Base-by-base conservation (phyloP, 352 stramenopile genomes). In the Phytophthora hibernalis region DNA sequence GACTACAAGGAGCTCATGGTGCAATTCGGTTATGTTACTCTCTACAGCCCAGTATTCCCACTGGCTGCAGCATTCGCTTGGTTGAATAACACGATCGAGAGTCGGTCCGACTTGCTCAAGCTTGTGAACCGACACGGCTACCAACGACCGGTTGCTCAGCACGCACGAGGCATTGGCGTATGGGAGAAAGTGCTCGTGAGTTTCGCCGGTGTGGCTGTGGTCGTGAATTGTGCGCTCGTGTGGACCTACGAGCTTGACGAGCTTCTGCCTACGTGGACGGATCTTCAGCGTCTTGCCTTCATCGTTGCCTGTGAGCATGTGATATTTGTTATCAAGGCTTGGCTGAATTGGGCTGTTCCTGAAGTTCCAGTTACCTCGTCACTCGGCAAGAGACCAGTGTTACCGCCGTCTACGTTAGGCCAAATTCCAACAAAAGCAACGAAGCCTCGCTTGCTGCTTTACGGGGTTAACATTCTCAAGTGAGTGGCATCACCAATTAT, bases 141-240 rank as follows among this genome's bases (percentile, higher is more conserved):
- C 63, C 85, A 96, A 42, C 80, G 95, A 16, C 92, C 95, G 7
- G 71, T 97, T 31, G 84, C 90, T 3, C 76, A 96, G 68, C 95
- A 98, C 68, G 90, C 92, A 20, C 89, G 90, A 37, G 94, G 93
- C n/a, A 95, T 97, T 63, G 91, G 88, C 31, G 88, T 98, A 22
- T 98, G 95, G 95, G 90, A 97, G 55, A 87, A 95, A 54, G 87
- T 98, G 54, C 80, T 98, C 33, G 92, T 97, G 65, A 91, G 95
- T 65, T 91, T 98, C 21, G 96, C 92, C 1, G 87, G 97, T 0
- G 85, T 97, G 72, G 93, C 92, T 10, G 89, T 98, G 48, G 73
- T 98, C 20, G 93, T 97, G 52, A 98, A 98, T 76, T 98, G 92
- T 58, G 93, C 89, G 22, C 78, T 98, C n/a, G 92, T 98, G 61